Base-by-base conservation (phyloP, 192 early-diverging fungal genomes). In the Allomyces macrogynus region DNA sequence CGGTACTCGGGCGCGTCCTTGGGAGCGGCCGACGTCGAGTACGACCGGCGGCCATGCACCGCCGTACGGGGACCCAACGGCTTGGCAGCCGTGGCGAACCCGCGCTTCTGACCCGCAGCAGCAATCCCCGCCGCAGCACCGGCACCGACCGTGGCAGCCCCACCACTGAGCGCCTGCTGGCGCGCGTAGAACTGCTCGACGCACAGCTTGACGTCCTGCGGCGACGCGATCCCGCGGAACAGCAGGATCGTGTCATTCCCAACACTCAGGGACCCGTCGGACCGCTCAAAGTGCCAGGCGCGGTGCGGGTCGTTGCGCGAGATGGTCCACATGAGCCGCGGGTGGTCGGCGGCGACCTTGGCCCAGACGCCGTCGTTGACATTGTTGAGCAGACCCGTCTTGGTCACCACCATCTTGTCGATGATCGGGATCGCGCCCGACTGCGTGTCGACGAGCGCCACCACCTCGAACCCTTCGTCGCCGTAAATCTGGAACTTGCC, bases 281-380 rank as follows among this genome's bases (percentile, higher is more conserved):
- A 88, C 63, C 90, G 85, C 68, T 96, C 90, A 81, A 97, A 99
- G 74, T 91, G 92, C 93, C 92, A 99, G n/a, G 84, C 76, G 64
- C 86, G 84, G 71, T 87, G 86, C 62, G 82, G 73, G 71, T 94
- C 88, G 65, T 78, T 77, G 62, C 84, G 81, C 44, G 83, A 77
- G 16, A 89, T 84, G 22, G 82, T 74, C 96, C 96, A 99, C 64
- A 82, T 82, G 63, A 99, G 79, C 27, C 74, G 74, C 40, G 83
- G 71, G 68, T 91, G 83, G 70, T 99, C 93, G 64, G 88, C 88
- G 42, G 78, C 77, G 64, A 99, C 84, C 40, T 88, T 78, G 61
- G 81, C 82, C 94, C 94, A 99, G 11, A 94, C 77, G 69, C 95
- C 97, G 65, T 99, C 96, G 9, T 88, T 90, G 24, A 99, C 93